phyloP scores from a whole-genome alignment of 257 asterid species.

The Thymus mandschuricus region DNA sequence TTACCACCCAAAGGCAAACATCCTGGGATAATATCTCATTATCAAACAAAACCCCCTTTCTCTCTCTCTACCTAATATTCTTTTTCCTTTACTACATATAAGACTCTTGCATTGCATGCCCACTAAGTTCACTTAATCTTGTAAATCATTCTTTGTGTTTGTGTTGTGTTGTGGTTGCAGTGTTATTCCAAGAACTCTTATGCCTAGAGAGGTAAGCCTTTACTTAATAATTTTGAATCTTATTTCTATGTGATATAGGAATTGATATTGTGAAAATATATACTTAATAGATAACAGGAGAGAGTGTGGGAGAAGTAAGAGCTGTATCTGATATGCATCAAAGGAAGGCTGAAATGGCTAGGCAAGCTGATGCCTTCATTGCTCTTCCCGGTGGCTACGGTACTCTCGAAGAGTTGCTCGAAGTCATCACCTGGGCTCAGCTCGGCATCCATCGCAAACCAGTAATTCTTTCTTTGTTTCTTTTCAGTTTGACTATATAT shows the following conservation, averaged over 20 bases:
- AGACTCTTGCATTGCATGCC: not conserved
- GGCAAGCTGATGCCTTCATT: conserved; percentile 93
- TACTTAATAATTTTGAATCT: too few relatives aligned
- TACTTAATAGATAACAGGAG: conserved; percentile 76
- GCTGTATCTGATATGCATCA: conserved; percentile 95
- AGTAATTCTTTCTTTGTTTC: conserved; percentile 38
- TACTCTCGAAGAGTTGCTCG: conserved; percentile 97
- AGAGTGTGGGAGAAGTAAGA: conserved; percentile 74
- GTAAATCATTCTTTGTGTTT: not conserved
- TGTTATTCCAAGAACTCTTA: conserved; percentile 87
- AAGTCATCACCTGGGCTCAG: conserved; percentile 98
- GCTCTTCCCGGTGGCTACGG: conserved; percentile 99
- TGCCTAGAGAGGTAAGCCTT: conserved; percentile 82
- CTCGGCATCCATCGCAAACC: conserved; percentile 95
- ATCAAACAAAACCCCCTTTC: conserved; percentile 11
- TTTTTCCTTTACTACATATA: not conserved
- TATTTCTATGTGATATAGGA: too few relatives aligned
- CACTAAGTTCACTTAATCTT: not conserved
- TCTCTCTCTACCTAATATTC: not conserved
- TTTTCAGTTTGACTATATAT: not conserved
- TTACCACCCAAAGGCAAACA: conserved; percentile 63
- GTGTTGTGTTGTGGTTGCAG: conserved; percentile 47
- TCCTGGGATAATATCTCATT: conserved; percentile 58
- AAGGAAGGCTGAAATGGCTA: conserved; percentile 96
- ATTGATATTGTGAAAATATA: not conserved